A percentile compares a stretch with the other conserved stretches of the same genome.
Evolutionary conservation across 495 filamentous ascomycete species (phyloP).

Genomic region (Penicillium crystallinum): DNA sequence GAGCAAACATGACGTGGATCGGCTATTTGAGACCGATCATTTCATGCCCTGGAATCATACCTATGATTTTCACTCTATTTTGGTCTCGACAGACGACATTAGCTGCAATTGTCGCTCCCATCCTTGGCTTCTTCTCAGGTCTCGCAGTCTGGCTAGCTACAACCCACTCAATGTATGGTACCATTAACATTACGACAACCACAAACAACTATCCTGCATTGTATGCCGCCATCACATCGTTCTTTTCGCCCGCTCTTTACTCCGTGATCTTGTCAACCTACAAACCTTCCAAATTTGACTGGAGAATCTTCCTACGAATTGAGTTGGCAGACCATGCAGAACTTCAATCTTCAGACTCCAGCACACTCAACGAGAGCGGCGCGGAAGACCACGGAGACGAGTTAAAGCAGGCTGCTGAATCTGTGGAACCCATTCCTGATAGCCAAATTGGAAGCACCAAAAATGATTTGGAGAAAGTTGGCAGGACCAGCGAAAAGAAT

Average conservation of each 20-base stretch:
- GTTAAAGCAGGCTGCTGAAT: not conserved
- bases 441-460: not conserved
- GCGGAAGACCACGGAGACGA: slow-evolving; percentile 1
- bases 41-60: slow-evolving; percentile 36
- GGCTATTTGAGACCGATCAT: slow-evolving; percentile 34
- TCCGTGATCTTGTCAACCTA: slow-evolving; percentile 41
- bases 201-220: slow-evolving; percentile 27
- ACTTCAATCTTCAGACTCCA: slow-evolving; percentile 12
- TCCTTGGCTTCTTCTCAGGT: slow-evolving; percentile 34
- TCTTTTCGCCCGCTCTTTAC: slow-evolving; percentile 33
- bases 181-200: slow-evolving; percentile 30
- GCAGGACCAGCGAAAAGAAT: not conserved
- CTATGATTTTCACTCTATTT: slow-evolving; percentile 30
- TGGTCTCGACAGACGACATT: slow-evolving; percentile 36
- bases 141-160: slow-evolving; percentile 34
- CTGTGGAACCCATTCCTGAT: not conserved
- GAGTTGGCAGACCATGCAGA: slow-evolving; percentile 26
- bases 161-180: slow-evolving; percentile 29
- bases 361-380: slow-evolving; percentile 11
- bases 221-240: slow-evolving; percentile 32
- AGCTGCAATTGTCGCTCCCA: slow-evolving; percentile 29
- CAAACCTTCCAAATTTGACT: slow-evolving; percentile 43
- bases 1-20: slow-evolving; percentile 41
- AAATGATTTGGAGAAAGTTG: slow-evolving; percentile 11
- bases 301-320: slow-evolving; percentile 46